phyloP scores from a whole-genome alignment of 1,284 basidiomycete genomes.

The Fomitopsis palustris region DNA sequence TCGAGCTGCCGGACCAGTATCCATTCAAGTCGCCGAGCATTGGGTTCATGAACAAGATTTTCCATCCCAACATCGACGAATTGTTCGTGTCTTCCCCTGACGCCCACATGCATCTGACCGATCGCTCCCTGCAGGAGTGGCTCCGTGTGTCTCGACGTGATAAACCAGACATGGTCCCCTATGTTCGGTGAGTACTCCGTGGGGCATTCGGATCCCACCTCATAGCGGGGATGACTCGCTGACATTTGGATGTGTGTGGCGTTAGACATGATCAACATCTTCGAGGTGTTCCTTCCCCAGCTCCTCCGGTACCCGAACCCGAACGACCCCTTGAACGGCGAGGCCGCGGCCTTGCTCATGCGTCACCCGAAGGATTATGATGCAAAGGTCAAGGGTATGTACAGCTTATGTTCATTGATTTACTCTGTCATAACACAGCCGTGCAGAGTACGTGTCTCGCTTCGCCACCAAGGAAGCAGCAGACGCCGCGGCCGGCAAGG shows the following conservation, averaged over 20 bases:
- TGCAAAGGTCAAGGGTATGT: conserved; percentile 77
- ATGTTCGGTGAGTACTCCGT: conserved; percentile 79
- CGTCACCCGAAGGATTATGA: conserved; percentile 95
- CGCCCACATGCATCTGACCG: background rate
- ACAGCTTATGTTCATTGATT: background rate
- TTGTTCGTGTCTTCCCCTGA: conserved; percentile 49
- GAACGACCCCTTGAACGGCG: conserved; percentile 95
- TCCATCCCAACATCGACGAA: conserved; percentile 98
- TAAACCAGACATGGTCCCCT: conserved; percentile 99
- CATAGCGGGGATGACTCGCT: background rate
- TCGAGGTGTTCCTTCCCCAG: conserved; percentile 97
- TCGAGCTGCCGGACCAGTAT: conserved; percentile 98
- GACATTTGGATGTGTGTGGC: background rate
- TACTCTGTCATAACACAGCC: background rate
- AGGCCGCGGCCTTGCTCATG: conserved; percentile 95
- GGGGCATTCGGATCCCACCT: background rate
- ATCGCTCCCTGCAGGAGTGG: conserved; percentile 61
- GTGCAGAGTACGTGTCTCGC: conserved; percentile 78
- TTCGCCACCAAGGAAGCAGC: conserved; percentile 81
- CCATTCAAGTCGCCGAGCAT: conserved; percentile 99
- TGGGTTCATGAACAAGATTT: conserved; percentile 99
- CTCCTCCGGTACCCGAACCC: conserved; percentile 97
- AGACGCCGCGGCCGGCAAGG: conserved; percentile 57
- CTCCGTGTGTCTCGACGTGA: conserved; percentile 94
- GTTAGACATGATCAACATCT: conserved; percentile 98